Conservation (phyloP, 495 filamentous ascomycete species). For the Aspergillus wentii region DNA sequence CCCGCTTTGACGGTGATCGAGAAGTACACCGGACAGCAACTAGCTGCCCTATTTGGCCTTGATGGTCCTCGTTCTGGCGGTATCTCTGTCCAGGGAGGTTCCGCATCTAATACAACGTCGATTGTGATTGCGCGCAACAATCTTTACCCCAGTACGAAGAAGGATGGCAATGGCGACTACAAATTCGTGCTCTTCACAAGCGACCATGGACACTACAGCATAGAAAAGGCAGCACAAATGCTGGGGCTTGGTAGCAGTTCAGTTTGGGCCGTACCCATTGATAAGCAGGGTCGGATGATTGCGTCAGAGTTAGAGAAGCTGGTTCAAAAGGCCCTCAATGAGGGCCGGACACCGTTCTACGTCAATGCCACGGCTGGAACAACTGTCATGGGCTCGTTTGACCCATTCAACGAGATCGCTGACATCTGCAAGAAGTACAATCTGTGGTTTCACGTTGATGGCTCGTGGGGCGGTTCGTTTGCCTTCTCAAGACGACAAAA, state of each 20-base stretch:
- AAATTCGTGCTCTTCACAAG: conserved; percentile 84
- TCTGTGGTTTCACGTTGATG: conserved; percentile 91
- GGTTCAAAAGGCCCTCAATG: conserved; percentile 50
- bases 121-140: conserved; percentile 87
- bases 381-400: conserved; percentile 86
- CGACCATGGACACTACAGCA: conserved; percentile 84
- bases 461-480: conserved; percentile 82
- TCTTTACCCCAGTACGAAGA: conserved; percentile 71
- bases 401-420: conserved; percentile 69
- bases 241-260: conserved; percentile 72
- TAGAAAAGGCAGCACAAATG: conserved; percentile 90
- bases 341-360: conserved; percentile 81
- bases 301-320: conserved; percentile 56
- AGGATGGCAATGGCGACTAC: conserved; percentile 56
- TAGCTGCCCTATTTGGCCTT: conserved; percentile 75
- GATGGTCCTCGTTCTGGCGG: conserved; percentile 70
- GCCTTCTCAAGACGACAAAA: conserved; percentile 65
- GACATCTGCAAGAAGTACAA: conserved; percentile 64
- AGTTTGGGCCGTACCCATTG: conserved; percentile 72
- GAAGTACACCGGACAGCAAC: conserved; percentile 63
- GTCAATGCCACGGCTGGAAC: conserved; percentile 95
- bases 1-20: conserved; percentile 84
- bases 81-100: conserved; percentile 82
- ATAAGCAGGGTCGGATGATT: conserved; percentile 66
- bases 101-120: conserved; percentile 78